These are phyloP conservation scores for Saccharomycopsis microspora DNA, from an alignment of 805 yeast species.

Conservation along the genomic window DNA sequence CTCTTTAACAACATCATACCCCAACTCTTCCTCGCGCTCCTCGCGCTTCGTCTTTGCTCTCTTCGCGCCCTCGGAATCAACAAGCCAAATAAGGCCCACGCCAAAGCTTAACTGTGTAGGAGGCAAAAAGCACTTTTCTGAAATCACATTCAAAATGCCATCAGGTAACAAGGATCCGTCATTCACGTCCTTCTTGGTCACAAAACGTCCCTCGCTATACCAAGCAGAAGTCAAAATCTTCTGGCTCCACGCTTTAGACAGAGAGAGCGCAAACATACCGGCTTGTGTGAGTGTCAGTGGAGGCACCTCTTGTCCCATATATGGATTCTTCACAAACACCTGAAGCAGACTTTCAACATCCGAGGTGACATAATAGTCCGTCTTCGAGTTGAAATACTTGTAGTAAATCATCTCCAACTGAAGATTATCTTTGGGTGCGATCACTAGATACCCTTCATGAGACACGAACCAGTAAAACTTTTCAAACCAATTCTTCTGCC, in stretches of 20 bases:
- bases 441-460: slow-evolving; percentile 73
- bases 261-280: slow-evolving; percentile 69
- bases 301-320: slow-evolving; percentile 57
- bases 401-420: slow-evolving; percentile 77
- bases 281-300: slow-evolving; percentile 88
- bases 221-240: slow-evolving; percentile 76
- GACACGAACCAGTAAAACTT: slow-evolving; percentile 93
- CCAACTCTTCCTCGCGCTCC: slow-evolving; percentile 22
- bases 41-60: slow-evolving; percentile 13
- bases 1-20: slow-evolving; percentile 21
- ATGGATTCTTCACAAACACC: slow-evolving; percentile 75
- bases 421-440: slow-evolving; percentile 74
- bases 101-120: slow-evolving; percentile 89
- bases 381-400: slow-evolving; percentile 56
- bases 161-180: slow-evolving; percentile 45
- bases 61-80: slow-evolving; percentile 39
- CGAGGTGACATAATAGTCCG: slow-evolving; percentile 62
- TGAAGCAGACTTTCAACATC: slow-evolving; percentile 66
- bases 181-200: slow-evolving; percentile 57
- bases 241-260: slow-evolving; percentile 84
- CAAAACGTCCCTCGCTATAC: slow-evolving; percentile 61
- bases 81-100: slow-evolving; percentile 66
- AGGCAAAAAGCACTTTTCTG: slow-evolving; percentile 50
- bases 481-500: slow-evolving; percentile 84
- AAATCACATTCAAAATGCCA: slow-evolving; percentile 47